These are phyloP conservation scores for Talaromyces trachyspermus DNA, from an alignment of 495 filamentous ascomycete species.

Conservation along the genomic window DNA sequence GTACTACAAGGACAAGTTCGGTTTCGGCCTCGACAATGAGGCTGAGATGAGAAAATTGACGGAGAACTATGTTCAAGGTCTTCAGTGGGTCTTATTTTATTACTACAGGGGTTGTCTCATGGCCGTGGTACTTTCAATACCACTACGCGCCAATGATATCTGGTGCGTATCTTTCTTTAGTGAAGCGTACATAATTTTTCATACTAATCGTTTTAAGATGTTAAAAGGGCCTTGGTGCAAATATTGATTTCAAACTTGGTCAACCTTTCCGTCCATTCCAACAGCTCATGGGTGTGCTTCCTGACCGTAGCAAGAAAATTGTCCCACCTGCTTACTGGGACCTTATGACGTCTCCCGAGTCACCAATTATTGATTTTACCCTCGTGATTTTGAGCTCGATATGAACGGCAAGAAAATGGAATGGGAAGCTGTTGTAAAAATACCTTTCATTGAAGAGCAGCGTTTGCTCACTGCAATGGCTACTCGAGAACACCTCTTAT, in stretches of 20 bases:
- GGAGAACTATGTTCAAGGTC: constrained; percentile 94
- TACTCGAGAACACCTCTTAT: constrained; percentile 69
- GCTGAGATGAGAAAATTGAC: constrained; percentile 73
- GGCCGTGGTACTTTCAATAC: constrained; percentile 96
- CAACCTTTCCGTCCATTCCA: constrained; percentile 93
- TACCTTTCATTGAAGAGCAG: constrained; percentile 94
- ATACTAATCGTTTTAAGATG: constrained; percentile 45
- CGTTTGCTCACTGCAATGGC: constrained; percentile 79
- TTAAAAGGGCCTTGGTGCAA: constrained; percentile 81
- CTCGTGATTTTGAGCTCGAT: constrained; percentile 92
- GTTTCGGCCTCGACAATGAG: constrained; percentile 79
- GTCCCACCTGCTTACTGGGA: constrained; percentile 82
- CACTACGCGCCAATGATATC: constrained; percentile 98
- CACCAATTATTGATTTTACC: constrained; percentile 99
- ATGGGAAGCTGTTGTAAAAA: constrained; percentile 98
- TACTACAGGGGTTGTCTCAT: constrained; percentile 97
- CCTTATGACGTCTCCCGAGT: constrained; percentile 82
- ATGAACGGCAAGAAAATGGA: constrained; percentile 99
- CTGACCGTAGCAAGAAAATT: constrained; percentile 93
- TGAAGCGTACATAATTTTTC: neutral
- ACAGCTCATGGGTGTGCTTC: constrained; percentile 96
- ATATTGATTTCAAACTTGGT: constrained; percentile 87
- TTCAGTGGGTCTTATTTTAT: constrained; percentile 98
- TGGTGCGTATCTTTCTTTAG: constrained; percentile 36
- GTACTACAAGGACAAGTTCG: constrained; percentile 86